These are phyloP conservation scores for Fragaria ananassa DNA, from an alignment of 306 rosid genomes.

Conservation along the genomic window DNA sequence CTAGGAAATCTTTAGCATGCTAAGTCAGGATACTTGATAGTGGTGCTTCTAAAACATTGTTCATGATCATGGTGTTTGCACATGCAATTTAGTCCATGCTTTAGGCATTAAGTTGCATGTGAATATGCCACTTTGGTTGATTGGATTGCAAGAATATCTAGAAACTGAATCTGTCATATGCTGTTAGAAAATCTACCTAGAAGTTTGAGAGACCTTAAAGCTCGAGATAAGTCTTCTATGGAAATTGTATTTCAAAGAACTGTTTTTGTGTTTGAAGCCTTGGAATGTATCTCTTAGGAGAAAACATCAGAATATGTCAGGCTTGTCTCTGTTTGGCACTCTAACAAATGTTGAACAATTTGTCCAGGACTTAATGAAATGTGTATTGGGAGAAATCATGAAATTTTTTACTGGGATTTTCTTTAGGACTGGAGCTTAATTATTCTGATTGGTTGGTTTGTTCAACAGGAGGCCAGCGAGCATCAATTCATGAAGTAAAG, in stretches of 20 bases:
- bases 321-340: neutral
- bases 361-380: neutral
- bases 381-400: neutral
- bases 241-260: neutral
- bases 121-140: neutral
- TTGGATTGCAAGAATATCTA: neutral
- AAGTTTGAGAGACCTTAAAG: neutral
- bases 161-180: neutral
- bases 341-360: neutral
- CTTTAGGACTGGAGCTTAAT: neutral
- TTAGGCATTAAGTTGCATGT: slow-evolving; percentile 8
- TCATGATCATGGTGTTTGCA: neutral
- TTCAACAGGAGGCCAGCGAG: slow-evolving; percentile 50
- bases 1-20: neutral
- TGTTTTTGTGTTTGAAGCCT: neutral
- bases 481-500: slow-evolving; percentile 53
- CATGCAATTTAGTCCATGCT: neutral
- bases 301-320: neutral
- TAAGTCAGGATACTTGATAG: neutral
- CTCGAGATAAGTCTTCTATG: neutral
- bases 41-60: neutral
- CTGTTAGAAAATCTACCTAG: neutral
- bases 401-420: neutral
- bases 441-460: slow-evolving; percentile 1
- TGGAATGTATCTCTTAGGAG: neutral